Percentiles rank a stretch among this genome's conserved stretches.
Evolutionary conservation across 139 green algal species (phyloP).

Genomic region (Yamagishiella unicocca): DNA sequence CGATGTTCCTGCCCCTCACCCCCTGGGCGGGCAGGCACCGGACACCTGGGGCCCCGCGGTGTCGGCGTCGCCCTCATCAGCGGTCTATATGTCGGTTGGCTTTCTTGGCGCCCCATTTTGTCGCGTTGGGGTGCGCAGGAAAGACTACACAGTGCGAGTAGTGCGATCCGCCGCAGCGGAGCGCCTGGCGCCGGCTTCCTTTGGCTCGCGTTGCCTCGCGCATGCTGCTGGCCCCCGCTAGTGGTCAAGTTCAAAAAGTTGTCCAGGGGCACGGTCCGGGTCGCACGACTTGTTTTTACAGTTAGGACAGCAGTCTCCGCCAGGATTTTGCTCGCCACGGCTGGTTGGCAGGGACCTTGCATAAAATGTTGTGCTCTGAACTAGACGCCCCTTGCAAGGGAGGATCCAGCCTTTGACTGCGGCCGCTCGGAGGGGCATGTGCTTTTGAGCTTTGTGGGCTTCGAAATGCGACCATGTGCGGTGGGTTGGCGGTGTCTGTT

Average conservation of each 20-base stretch:
- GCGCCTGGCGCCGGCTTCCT: neutral
- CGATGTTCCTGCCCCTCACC: too few species aligned
- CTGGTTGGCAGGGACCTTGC: neutral
- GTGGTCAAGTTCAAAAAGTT: neutral
- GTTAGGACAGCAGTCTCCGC: neutral
- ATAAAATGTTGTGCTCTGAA: slow-evolving; percentile 12
- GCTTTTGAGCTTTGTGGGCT: too few species aligned
- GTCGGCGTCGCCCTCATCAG: too few species aligned
- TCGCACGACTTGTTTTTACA: neutral
- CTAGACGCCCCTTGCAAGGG: neutral
- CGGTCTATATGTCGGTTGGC: too few species aligned
- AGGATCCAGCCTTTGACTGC: too few species aligned
- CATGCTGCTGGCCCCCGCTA: neutral
- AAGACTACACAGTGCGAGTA: neutral
- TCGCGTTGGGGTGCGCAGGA: neutral
- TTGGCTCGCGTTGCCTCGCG: neutral
- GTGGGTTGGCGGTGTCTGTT: too few species aligned
- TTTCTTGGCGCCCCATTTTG: slow-evolving; percentile 10
- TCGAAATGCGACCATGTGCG: too few species aligned
- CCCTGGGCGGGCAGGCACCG: too few species aligned
- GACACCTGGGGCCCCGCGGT: too few species aligned
- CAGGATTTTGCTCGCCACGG: neutral
- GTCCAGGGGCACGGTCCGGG: neutral
- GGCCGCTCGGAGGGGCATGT: too few species aligned
- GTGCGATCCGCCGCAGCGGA: neutral